A percentile compares a stretch with the other conserved stretches of the same genome.
phyloP scores from a whole-genome alignment of 2,329 filamentous ascomycete genomes.

The Capronia epimyces region DNA sequence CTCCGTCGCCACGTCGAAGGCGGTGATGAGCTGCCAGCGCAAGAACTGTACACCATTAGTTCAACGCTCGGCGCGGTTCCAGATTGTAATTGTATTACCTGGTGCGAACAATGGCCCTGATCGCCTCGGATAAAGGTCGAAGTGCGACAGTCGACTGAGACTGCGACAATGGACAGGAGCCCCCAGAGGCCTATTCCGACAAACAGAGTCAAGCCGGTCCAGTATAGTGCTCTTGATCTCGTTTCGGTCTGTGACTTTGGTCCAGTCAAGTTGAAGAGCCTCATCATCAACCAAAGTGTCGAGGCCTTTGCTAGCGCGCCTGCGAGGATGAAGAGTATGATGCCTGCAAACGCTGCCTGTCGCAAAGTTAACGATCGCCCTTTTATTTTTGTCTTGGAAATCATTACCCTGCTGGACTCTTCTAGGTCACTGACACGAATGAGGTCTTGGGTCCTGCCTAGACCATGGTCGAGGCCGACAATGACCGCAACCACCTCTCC shows the following conservation, averaged over 20 bases:
- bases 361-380: not conserved
- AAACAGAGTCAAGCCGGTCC: constrained; percentile 18
- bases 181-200: constrained; percentile 23
- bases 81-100: constrained; percentile 6
- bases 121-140: constrained; percentile 12
- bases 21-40: constrained; percentile 38
- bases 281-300: constrained; percentile 30
- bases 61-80: not conserved
- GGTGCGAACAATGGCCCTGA: constrained; percentile 13
- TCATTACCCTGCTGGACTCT: constrained; percentile 18
- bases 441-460: constrained; percentile 26
- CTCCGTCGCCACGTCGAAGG: constrained; percentile 36
- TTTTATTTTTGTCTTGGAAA: not conserved
- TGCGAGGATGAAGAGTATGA: constrained; percentile 31
- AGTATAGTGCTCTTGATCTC: constrained; percentile 26
- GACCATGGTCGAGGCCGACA: constrained; percentile 27
- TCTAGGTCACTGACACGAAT: constrained; percentile 12
- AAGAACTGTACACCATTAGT: constrained; percentile 13
- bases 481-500: constrained; percentile 28
- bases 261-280: constrained; percentile 28
- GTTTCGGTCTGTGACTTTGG: constrained; percentile 12
- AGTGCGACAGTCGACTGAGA: constrained; percentile 22
- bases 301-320: constrained; percentile 32
- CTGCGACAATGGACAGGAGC: constrained; percentile 25
- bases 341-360: constrained; percentile 14